Evolutionary conservation across 2,329 filamentous ascomycete genomes (phyloP).

Genomic region (Aspergillus clavatus): DNA sequence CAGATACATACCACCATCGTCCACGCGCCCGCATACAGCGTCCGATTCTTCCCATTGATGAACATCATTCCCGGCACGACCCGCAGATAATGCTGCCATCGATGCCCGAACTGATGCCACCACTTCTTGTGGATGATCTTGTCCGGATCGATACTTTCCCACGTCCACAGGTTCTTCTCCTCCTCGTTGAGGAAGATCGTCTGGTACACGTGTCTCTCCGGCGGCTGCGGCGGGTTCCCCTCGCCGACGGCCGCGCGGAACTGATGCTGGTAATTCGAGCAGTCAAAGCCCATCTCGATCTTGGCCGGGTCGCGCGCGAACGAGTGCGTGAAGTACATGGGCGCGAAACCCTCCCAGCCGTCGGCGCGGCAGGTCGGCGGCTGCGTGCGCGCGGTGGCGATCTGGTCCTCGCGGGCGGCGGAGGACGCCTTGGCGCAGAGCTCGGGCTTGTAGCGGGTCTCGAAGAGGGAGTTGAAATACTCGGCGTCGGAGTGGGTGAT

Average conservation of each 20-base stretch:
- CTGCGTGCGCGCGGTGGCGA: slow-evolving; percentile 43
- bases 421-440: slow-evolving; percentile 46
- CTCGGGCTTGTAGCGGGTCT: slow-evolving; percentile 48
- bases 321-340: slow-evolving; percentile 59
- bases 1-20: slow-evolving; percentile 62
- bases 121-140: slow-evolving; percentile 57
- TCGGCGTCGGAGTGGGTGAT: slow-evolving; percentile 55
- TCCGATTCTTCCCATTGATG: slow-evolving; percentile 60
- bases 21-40: slow-evolving; percentile 63
- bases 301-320: slow-evolving; percentile 51
- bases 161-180: slow-evolving; percentile 54
- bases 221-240: slow-evolving; percentile 31
- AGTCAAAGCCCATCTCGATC: slow-evolving; percentile 64
- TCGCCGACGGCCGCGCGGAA: slow-evolving; percentile 47
- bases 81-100: slow-evolving; percentile 56
- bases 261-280: slow-evolving; percentile 70
- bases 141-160: slow-evolving; percentile 51
- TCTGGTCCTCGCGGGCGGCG: slow-evolving; percentile 44
- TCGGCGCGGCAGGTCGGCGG: slow-evolving; percentile 27
- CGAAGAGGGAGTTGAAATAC: slow-evolving; percentile 57
- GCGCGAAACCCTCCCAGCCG: slow-evolving; percentile 46
- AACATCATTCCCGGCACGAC: slow-evolving; percentile 69
- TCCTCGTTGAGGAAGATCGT: slow-evolving; percentile 58
- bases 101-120: slow-evolving; percentile 61
- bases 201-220: slow-evolving; percentile 64